Percentiles rank a stretch among this genome's conserved stretches.
These are phyloP conservation scores for Lecanicillium sp. DNA, from an alignment of 2,329 filamentous ascomycete genomes.

Conservation along the genomic window DNA sequence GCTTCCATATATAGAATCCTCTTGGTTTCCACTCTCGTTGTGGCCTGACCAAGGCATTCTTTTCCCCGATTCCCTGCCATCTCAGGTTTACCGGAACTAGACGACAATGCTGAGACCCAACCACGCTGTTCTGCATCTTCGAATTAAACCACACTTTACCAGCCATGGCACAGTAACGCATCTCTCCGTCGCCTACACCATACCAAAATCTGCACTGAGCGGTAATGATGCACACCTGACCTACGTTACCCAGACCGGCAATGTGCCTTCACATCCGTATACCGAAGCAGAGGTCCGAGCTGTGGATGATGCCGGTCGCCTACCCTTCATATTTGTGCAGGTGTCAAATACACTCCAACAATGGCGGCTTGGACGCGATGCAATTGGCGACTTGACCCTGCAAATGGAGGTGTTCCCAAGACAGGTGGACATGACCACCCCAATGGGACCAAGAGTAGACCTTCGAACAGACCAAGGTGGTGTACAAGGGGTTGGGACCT, in stretches of 20 bases:
- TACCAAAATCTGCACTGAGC: conserved; percentile 3
- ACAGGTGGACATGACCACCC: conserved; percentile 6
- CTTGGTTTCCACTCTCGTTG: too few species aligned
- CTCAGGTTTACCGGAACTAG: background rate
- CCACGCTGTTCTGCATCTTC: conserved; percentile 1
- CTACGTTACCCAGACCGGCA: conserved; percentile 7
- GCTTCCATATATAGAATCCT: too few species aligned
- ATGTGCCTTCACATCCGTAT: conserved; percentile 6
- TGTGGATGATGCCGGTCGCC: conserved; percentile 6
- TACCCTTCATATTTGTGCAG: conserved; percentile 10
- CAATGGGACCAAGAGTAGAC: conserved; percentile 11
- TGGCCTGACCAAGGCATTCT: conserved; percentile 3
- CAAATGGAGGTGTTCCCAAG: conserved; percentile 11
- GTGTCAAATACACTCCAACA: conserved; percentile 10
- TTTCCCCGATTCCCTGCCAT: background rate
- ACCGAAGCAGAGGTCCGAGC: conserved; percentile 7
- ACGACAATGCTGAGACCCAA: conserved; percentile 1
- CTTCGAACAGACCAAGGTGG: conserved; percentile 9
- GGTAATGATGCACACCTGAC: conserved; percentile 5
- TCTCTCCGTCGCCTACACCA: conserved; percentile 6
- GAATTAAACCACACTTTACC: conserved; percentile 5
- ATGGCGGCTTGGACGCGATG: conserved; percentile 9
- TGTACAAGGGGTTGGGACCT: conserved; percentile 6
- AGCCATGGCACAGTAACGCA: conserved; percentile 4
- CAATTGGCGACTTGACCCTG: conserved; percentile 9